Evolutionary conservation across 2,329 filamentous ascomycete species (phyloP).

Genomic region (Penicillium frequentans): DNA sequence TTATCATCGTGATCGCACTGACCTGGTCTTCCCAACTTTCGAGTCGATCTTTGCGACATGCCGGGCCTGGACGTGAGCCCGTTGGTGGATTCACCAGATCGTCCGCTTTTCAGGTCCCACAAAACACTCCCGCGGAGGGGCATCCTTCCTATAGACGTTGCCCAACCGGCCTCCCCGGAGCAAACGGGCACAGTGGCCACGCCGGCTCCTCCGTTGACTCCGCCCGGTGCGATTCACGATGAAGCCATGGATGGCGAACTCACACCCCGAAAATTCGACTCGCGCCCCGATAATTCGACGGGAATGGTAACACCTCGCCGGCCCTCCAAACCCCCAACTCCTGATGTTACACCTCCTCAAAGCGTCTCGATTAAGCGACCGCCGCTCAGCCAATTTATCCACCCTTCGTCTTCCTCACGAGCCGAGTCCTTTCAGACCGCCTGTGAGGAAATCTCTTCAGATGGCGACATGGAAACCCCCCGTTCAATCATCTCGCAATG

Average conservation of each 20-base stretch:
- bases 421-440: conserved; percentile 73
- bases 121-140: conserved; percentile 41
- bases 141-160: conserved; percentile 25
- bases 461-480: conserved; percentile 54
- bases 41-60: conserved; percentile 24
- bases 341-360: conserved; percentile 72
- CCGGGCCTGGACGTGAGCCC: conserved; percentile 30
- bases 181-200: conserved; percentile 26
- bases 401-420: conserved; percentile 57
- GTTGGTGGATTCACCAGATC: conserved; percentile 29
- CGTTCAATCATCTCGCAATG: conserved; percentile 22
- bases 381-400: conserved; percentile 53
- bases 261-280: conserved; percentile 25
- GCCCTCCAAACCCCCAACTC: conserved; percentile 69
- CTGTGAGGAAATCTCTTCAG: conserved; percentile 62
- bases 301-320: conserved; percentile 59
- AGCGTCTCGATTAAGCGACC: conserved; percentile 35
- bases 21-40: not conserved
- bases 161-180: conserved; percentile 25
- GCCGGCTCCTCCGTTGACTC: conserved; percentile 39
- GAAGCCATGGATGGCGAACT: conserved; percentile 17
- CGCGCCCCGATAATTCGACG: conserved; percentile 24
- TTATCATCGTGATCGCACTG: not conserved
- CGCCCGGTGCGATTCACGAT: conserved; percentile 32
- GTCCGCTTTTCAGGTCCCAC: conserved; percentile 39